Conservation (phyloP, 768 basidiomycete species). For the Lactifluus subvellereus region DNA sequence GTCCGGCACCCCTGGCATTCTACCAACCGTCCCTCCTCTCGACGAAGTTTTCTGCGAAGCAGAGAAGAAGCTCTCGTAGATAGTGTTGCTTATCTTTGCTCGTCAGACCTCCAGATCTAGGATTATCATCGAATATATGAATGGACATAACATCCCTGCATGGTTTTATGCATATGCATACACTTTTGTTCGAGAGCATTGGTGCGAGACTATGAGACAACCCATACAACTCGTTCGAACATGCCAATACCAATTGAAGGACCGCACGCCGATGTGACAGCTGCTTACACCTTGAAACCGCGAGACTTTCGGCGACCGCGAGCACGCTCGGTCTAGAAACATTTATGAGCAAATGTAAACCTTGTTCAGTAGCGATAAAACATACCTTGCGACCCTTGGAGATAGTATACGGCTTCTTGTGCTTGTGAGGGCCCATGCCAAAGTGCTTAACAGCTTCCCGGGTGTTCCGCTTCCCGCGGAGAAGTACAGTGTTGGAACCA, state of each 20-base stretch:
- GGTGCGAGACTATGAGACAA: conserved; percentile 7
- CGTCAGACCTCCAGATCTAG: background rate
- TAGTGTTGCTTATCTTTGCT: background rate
- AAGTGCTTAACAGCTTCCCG: conserved; percentile 98
- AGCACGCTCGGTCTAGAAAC: conserved; percentile 80
- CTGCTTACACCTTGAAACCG: conserved; percentile 87
- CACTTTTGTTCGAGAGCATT: conserved; percentile 17
- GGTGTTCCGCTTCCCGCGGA: conserved; percentile 88
- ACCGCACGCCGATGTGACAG: conserved; percentile 33
- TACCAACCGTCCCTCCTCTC: conserved; percentile 16
- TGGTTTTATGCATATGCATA: conserved; percentile 17
- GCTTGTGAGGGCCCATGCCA: conserved; percentile 96
- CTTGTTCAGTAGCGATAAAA: background rate
- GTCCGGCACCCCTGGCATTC: background rate
- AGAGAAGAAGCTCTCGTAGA: conserved; percentile 19
- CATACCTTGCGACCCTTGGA: conserved; percentile 93
- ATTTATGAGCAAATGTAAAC: background rate
- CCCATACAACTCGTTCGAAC: conserved; percentile 28
- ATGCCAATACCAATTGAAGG: conserved; percentile 26
- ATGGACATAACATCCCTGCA: conserved; percentile 3
- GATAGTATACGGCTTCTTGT: conserved; percentile 95
- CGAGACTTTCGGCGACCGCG: conserved; percentile 99
- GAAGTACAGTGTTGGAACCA: conserved; percentile 89
- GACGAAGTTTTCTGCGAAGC: conserved; percentile 9
- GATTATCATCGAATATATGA: background rate